A percentile compares a stretch with the other conserved stretches of the same genome.
These are phyloP conservation scores for Martensiomyces pterosporus DNA, from an alignment of 192 early-diverging fungal species.

Conservation along the genomic window DNA sequence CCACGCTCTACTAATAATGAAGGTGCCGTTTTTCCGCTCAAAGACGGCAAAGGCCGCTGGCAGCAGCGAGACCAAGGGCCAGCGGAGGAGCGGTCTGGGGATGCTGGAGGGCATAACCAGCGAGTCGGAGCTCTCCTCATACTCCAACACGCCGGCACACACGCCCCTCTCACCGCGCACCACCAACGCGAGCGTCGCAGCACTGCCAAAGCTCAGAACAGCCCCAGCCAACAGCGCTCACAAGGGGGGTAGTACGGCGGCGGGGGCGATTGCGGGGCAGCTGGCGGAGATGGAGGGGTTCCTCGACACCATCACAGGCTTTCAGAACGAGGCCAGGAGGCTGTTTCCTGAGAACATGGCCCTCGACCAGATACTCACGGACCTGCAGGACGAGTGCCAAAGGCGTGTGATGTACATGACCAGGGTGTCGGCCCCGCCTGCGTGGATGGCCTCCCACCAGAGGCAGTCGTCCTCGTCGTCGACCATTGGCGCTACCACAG, in stretches of 20 bases:
- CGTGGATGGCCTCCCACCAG: conserved; percentile 22
- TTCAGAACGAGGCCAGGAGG: conserved; percentile 30
- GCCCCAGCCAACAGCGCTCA: not conserved
- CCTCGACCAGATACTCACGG: conserved; percentile 36
- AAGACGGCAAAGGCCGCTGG: conserved; percentile 6
- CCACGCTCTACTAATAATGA: conserved; percentile 12
- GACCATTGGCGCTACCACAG: conserved; percentile 9
- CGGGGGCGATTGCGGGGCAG: conserved; percentile 12
- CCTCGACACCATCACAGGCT: conserved; percentile 22
- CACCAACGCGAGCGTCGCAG: not conserved
- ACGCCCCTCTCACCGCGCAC: too few relatives aligned
- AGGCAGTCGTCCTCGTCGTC: conserved; percentile 18
- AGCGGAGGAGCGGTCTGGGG: conserved; percentile 1
- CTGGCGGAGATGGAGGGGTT: conserved; percentile 33
- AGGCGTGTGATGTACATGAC: conserved; percentile 42
- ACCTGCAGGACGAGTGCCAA: conserved; percentile 45
- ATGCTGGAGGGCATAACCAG: conserved; percentile 14
- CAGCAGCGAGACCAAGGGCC: conserved; percentile 2
- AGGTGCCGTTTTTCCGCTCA: conserved; percentile 41
- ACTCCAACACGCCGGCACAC: not conserved
- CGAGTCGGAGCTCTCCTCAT: conserved; percentile 13
- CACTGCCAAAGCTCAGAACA: conserved; percentile 1
- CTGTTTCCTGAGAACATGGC: conserved; percentile 46
- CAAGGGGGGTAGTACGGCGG: not conserved
- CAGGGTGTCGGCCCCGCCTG: conserved; percentile 32